Evolutionary conservation across 208 protist species (phyloP), one percentile per base, ranked within the genome.

Genomic region (Phytomonas sp.): DNA sequence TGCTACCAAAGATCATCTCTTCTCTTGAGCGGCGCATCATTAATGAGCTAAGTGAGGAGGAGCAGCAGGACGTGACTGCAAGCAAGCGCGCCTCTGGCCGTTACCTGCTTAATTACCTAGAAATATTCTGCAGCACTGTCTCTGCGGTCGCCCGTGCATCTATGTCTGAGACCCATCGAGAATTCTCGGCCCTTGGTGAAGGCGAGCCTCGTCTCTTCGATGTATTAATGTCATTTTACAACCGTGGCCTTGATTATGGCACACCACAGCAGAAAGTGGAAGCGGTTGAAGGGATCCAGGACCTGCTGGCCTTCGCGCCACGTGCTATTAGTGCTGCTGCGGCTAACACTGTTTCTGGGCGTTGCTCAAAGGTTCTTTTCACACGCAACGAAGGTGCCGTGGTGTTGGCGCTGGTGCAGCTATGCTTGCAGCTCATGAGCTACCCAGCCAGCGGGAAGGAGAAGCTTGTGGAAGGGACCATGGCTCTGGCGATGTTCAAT

Each of bases 301-400:
- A 96, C 71, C 68, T 94, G 64, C 78, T 96, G 72, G 75, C 72
- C 31, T 92, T 88, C 72, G 88, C 88, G n/a, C 89, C 91, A 29
- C 81, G 79, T 31, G 64, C 70, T 40, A 77, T 93, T 62, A 88
- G 80, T 76, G 89, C 82, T 28, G 76, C 80, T 2, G 85, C 85
- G 0, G 81, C 81, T 23, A 92, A 93, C 80, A 92, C 84, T 8
- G 84, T 94, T 34, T 87, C 89, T 15, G 91, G 91, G 59, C 91
- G 91, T 73, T 96, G 87, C 74, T 92, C 87, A 60, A 96, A 96
- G 82, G 85, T 90, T 20, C 79, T 96, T 60, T 96, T 96, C 78
- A 88, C 83, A n/a, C 85, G 88, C 74, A 94, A 93, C 77, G 91
- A 94, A 26, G 89, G 88, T 13, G 62, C 67, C 53, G 91, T 96